Percentiles rank a stretch among this genome's conserved stretches.
These are phyloP conservation scores for Prunus dulcis DNA, from an alignment of 306 rosid species.

Conservation along the genomic window DNA sequence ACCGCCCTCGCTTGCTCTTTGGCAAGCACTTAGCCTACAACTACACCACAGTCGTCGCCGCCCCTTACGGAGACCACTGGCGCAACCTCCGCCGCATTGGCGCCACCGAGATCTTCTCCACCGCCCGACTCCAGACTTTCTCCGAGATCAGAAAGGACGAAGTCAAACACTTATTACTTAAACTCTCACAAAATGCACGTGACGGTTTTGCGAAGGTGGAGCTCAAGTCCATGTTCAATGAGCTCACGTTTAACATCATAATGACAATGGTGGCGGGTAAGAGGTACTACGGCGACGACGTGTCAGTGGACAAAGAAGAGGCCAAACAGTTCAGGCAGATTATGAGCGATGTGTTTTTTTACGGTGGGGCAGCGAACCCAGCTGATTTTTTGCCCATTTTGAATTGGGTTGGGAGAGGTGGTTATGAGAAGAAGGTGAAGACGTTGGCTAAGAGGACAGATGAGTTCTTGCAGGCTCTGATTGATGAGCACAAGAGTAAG, in stretches of 20 bases:
- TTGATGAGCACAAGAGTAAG: slow-evolving; percentile 37
- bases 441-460: not conserved
- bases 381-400: slow-evolving; percentile 45
- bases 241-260: slow-evolving; percentile 52
- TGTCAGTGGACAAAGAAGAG: slow-evolving; percentile 22
- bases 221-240: slow-evolving; percentile 36
- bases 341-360: slow-evolving; percentile 21
- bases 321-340: slow-evolving; percentile 40
- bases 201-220: slow-evolving; percentile 30
- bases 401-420: slow-evolving; percentile 26
- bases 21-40: slow-evolving; percentile 45
- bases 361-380: slow-evolving; percentile 26
- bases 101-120: slow-evolving; percentile 60
- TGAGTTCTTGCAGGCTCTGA: slow-evolving; percentile 41
- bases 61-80: slow-evolving; percentile 81
- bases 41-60: slow-evolving; percentile 19
- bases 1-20: slow-evolving; percentile 34
- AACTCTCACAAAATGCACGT: slow-evolving; percentile 16
- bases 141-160: slow-evolving; percentile 38
- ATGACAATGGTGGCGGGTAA: slow-evolving; percentile 74
- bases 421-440: slow-evolving; percentile 11
- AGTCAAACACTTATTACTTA: slow-evolving; percentile 32
- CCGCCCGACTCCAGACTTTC: slow-evolving; percentile 35
- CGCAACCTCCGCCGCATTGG: slow-evolving; percentile 13
- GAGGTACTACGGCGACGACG: slow-evolving; percentile 44